Evolutionary conservation across 257 asterid genomes (phyloP).

Genomic region (Ilex aquifolium): DNA sequence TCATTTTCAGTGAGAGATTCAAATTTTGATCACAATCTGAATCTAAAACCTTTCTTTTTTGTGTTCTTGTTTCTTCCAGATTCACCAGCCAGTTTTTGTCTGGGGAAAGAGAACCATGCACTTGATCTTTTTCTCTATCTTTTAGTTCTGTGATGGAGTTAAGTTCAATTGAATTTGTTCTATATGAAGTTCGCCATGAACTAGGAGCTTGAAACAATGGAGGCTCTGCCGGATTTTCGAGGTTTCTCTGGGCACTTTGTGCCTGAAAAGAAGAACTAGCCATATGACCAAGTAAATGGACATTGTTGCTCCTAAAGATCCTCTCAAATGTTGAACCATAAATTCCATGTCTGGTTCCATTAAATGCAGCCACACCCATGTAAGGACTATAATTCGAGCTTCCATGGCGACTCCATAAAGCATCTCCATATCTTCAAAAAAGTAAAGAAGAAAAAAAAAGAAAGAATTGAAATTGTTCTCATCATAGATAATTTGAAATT

Average conservation of each 20-base stretch:
- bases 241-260: conserved; percentile 27
- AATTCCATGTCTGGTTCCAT: conserved; percentile 19
- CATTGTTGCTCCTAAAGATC: conserved; percentile 19
- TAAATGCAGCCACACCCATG: conserved; percentile 22
- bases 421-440: conserved; percentile 38
- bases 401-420: conserved; percentile 27
- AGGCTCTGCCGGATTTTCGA: conserved; percentile 17
- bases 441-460: neutral
- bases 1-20: conserved; percentile 47
- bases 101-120: conserved; percentile 5
- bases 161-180: conserved; percentile 12
- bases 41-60: conserved; percentile 38
- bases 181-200: conserved; percentile 21
- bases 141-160: conserved; percentile 8
- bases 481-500: neutral
- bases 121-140: conserved; percentile 19
- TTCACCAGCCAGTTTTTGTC: neutral
- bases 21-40: conserved; percentile 52
- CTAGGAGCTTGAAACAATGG: conserved; percentile 16
- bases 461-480: neutral
- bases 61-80: conserved; percentile 8
- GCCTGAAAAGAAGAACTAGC: neutral
- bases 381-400: conserved; percentile 36
- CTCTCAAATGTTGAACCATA: conserved; percentile 21
- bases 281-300: conserved; percentile 14